Percentiles rank a stretch among this genome's conserved stretches.
Conservation (phyloP, 2,329 filamentous ascomycete genomes). For the Colletotrichum liaoningense region DNA sequence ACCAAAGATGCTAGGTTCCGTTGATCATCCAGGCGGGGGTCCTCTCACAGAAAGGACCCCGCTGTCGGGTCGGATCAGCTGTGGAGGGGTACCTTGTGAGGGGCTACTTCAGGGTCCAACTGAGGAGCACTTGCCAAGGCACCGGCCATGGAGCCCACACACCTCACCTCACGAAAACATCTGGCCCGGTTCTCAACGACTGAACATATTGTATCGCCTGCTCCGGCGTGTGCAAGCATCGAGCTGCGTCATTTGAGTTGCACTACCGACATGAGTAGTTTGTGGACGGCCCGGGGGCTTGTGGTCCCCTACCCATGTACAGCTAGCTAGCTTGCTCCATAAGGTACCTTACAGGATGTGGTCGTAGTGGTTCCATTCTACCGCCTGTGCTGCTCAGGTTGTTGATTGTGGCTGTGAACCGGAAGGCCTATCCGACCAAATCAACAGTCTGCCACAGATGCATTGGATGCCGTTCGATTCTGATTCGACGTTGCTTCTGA, state of each 20-base stretch:
- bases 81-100: slow-evolving; percentile 2
- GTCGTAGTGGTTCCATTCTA: not conserved
- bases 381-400: not conserved
- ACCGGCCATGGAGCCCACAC: not conserved
- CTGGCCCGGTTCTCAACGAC: not conserved
- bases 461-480: slow-evolving; percentile 3
- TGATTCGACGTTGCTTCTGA: not conserved
- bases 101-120: slow-evolving; percentile 1
- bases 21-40: slow-evolving; percentile 16
- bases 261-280: not conserved
- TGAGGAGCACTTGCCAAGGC: not conserved
- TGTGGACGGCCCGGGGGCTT: not conserved
- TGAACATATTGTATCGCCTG: not conserved
- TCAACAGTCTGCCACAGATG: not conserved
- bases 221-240: too few relatives aligned
- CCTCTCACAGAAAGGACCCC: slow-evolving; percentile 2
- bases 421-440: not conserved
- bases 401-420: slow-evolving; percentile 20
- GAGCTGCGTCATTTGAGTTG: not conserved
- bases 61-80: not conserved
- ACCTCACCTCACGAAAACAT: not conserved
- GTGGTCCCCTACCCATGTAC: not conserved
- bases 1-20: not conserved
- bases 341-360: not conserved
- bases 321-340: not conserved